Base-by-base conservation (phyloP, 2,329 filamentous ascomycete genomes). In the Cadophora sp. region DNA sequence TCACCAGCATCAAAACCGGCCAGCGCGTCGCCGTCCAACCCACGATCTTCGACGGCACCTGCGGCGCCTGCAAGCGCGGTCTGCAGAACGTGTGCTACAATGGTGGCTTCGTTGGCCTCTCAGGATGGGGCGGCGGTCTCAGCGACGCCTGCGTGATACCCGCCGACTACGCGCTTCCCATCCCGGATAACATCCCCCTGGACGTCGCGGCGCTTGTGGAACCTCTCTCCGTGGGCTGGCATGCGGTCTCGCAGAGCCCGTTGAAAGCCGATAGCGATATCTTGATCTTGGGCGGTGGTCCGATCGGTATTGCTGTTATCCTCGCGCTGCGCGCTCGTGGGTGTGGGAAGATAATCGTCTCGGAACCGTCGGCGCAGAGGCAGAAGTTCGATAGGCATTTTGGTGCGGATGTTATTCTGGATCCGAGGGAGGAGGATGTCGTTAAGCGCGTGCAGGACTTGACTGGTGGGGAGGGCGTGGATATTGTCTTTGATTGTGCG, bases 151-250 rank as follows among this genome's bases (percentile, higher is more conserved):
- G 88, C 3, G 83, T 84, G 24, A 80, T 88, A 1, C 83, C 83
- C 18, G 79, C 81, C 30, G 77, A 79, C 5, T 82, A 83, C 9
- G 80, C 83, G 0, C 79, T 85, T 53, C 80, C 80, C 1, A 78
- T 89, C 0, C 85, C 87, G 0, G 79, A 83, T 5, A 81, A 82
- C 59, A 77, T 87, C 9, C 79, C 81, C 0, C 79, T 87, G 22
- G 83, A 87, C 50, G 78, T 86, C 18, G 85, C 78, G 62, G 87
- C 88, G 0, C 79, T 91, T 3, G 83, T 90, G 7, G 88, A 91
- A 70, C 88, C 89, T 0, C 78, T 91, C 2, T 81, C 86, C 0
- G 87, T 91, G 0, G 87, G 85, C 9, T 90, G 87, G 87, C 88
- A 91, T 71, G 87, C 87, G 0, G 83, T 89, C 11, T 80, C 81